phyloP scores from a whole-genome alignment of 2,329 filamentous ascomycete genomes.

The Fusarium chuoi region DNA sequence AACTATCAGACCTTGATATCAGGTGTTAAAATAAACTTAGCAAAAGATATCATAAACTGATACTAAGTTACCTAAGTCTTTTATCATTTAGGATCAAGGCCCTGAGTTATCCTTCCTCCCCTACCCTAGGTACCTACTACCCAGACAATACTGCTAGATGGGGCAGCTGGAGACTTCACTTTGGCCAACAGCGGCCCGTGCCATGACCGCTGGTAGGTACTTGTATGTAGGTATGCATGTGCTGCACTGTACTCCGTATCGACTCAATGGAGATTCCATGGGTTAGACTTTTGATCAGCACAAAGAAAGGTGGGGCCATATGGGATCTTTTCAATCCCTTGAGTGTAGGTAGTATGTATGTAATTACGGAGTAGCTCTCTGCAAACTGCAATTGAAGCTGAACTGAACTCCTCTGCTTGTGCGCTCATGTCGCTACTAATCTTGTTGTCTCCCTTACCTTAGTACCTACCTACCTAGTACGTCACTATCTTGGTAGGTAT shows the following conservation, averaged over 20 bases:
- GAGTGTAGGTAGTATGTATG: neutral
- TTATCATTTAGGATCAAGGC: too few relatives aligned
- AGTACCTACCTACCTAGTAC: too few relatives aligned
- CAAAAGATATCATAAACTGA: too few relatives aligned
- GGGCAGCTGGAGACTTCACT: neutral
- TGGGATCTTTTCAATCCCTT: neutral
- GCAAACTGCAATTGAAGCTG: constrained; percentile 13
- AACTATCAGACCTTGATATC: too few relatives aligned
- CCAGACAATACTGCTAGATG: neutral
- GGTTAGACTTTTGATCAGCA: constrained; percentile 10
- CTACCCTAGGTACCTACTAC: too few relatives aligned
- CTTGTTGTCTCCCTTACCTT: neutral
- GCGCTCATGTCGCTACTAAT: neutral
- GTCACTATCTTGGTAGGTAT: too few relatives aligned
- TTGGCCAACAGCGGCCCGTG: constrained; percentile 23
- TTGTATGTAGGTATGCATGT: neutral
- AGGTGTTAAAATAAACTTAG: too few relatives aligned
- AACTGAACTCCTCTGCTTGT: neutral
- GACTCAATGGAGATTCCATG: neutral
- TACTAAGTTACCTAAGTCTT: too few relatives aligned
- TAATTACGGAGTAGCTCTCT: neutral
- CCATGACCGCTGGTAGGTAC: constrained; percentile 7
- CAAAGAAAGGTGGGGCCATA: constrained; percentile 9
- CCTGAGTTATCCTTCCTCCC: too few relatives aligned
- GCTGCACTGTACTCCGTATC: neutral